Conservation (phyloP, 345 rosid species). For the Eutrema yunnanense region DNA sequence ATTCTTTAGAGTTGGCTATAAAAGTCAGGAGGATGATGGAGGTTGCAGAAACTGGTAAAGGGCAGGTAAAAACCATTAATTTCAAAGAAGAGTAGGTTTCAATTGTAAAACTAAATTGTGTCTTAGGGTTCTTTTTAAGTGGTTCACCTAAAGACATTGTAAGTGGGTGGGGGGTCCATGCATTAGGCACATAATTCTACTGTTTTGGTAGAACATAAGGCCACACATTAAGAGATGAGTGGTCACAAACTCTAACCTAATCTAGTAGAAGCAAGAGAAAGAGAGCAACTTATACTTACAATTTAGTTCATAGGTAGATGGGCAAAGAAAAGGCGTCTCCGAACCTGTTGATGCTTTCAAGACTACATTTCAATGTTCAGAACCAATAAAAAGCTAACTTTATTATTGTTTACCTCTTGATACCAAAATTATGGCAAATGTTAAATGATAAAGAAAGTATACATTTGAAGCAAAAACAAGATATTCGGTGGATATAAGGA, state of each 20-base stretch:
- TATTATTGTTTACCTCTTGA: background rate
- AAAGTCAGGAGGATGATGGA: background rate
- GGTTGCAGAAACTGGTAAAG: constrained; percentile 13
- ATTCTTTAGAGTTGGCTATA: background rate
- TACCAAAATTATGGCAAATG: background rate
- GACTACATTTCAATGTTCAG: background rate
- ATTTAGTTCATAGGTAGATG: background rate
- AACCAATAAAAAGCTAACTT: background rate
- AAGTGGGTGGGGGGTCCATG: background rate
- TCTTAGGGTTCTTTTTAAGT: constrained; percentile 12
- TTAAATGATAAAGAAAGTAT: background rate
- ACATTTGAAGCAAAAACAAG: background rate
- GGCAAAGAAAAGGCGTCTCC: background rate
- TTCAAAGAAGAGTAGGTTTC: constrained; percentile 17
- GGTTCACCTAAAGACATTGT: constrained; percentile 18
- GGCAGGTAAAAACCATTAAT: constrained; percentile 3
- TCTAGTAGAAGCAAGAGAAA: constrained; percentile 8
- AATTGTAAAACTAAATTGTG: background rate
- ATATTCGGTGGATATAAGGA: background rate
- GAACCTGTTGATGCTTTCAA: background rate
- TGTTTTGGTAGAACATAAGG: background rate
- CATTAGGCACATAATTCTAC: background rate
- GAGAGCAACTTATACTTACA: background rate
- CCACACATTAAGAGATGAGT: background rate
- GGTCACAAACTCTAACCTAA: background rate